These are phyloP conservation scores for Fulvia fulva DNA, from an alignment of 2,329 filamentous ascomycete species.

Conservation along the genomic window DNA sequence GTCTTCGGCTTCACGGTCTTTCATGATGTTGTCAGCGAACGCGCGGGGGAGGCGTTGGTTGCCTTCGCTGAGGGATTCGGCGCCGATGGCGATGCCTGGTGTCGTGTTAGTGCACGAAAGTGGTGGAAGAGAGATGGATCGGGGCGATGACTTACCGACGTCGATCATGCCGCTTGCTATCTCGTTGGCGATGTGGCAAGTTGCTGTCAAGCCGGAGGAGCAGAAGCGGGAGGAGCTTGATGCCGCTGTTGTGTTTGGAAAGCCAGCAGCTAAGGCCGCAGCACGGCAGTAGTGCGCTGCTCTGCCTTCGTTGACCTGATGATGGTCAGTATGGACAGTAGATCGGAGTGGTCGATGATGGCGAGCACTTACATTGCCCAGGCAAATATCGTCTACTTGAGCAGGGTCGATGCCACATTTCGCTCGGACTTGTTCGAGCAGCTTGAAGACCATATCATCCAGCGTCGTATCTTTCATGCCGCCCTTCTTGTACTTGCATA, in stretches of 20 bases:
- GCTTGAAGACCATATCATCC: constrained; percentile 78
- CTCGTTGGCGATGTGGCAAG: constrained; percentile 69
- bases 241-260: constrained; percentile 78
- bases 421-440: constrained; percentile 61
- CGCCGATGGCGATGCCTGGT: constrained; percentile 66
- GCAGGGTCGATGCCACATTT: constrained; percentile 32
- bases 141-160: constrained; percentile 49
- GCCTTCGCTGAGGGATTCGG: constrained; percentile 92
- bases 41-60: constrained; percentile 75
- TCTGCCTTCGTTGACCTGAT: constrained; percentile 57
- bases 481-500: constrained; percentile 85
- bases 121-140: not conserved
- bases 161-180: constrained; percentile 71
- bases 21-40: constrained; percentile 68
- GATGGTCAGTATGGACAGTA: not conserved
- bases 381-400: constrained; percentile 65
- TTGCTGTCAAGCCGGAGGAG: constrained; percentile 67
- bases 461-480: constrained; percentile 91
- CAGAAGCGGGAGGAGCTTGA: constrained; percentile 89
- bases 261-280: constrained; percentile 81
- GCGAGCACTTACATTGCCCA: constrained; percentile 68
- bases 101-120: not conserved
- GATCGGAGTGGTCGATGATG: not conserved
- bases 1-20: constrained; percentile 69
- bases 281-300: constrained; percentile 85